These are phyloP conservation scores for Hordeum marinum DNA, from an alignment of 176 grass and related monocot genomes.

Conservation along the genomic window DNA sequence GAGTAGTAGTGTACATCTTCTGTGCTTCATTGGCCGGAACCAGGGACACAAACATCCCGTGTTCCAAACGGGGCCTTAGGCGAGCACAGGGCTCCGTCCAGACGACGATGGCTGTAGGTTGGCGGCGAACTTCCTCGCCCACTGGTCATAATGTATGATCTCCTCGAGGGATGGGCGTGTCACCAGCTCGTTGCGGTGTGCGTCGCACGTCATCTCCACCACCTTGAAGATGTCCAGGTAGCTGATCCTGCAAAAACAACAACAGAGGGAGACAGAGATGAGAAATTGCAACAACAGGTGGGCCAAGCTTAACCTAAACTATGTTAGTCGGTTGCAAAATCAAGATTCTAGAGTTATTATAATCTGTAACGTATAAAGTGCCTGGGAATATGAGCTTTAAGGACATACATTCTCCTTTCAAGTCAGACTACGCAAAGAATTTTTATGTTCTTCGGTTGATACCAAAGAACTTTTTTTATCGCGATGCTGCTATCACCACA, in stretches of 20 bases:
- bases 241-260: slow-evolving; percentile 72
- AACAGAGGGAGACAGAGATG: neutral
- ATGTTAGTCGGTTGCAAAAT: neutral
- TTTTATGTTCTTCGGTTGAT: slow-evolving; percentile 9
- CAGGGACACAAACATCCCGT: too few relatives aligned
- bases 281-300: neutral
- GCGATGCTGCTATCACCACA: neutral
- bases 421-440: slow-evolving; percentile 8
- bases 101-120: slow-evolving; percentile 45
- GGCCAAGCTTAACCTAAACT: neutral
- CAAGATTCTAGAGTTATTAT: slow-evolving; percentile 11
- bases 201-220: slow-evolving; percentile 77
- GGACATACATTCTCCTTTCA: slow-evolving; percentile 19
- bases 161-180: slow-evolving; percentile 69
- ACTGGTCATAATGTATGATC: slow-evolving; percentile 89
- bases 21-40: neutral
- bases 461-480: neutral
- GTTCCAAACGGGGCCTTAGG: neutral
- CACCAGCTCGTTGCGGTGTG: slow-evolving; percentile 73
- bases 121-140: slow-evolving; percentile 72
- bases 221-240: slow-evolving; percentile 96
- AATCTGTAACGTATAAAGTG: slow-evolving; percentile 5
- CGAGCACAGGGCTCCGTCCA: slow-evolving; percentile 63
- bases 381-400: slow-evolving; percentile 17
- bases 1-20: neutral